Percentiles rank a stretch among this genome's conserved stretches.
Evolutionary conservation across 108 stramenopile species (phyloP).

Genomic region (Cyclotella cryptica): DNA sequence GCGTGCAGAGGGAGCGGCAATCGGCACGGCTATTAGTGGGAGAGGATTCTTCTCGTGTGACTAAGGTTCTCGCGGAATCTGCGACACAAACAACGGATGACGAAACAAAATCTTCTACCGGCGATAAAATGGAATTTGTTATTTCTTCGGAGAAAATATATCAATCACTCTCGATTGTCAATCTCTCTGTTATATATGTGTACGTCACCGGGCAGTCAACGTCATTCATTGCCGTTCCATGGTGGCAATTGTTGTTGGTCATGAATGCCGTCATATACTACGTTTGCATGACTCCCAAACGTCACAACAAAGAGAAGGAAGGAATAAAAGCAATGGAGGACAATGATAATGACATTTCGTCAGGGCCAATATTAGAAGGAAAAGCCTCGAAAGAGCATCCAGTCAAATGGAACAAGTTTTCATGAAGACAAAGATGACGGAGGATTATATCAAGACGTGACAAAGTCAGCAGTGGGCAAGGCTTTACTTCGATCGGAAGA

Average conservation of each 20-base stretch:
- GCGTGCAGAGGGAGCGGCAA: not conserved
- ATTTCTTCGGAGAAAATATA: constrained; percentile 21
- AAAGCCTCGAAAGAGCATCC: not conserved
- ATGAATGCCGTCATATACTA: constrained; percentile 32
- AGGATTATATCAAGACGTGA: not conserved
- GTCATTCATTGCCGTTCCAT: constrained; percentile 17
- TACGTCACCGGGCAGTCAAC: constrained; percentile 18
- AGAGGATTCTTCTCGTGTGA: not conserved
- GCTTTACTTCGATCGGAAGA: constrained; percentile 32
- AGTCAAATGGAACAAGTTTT: constrained; percentile 4
- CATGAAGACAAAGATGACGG: not conserved
- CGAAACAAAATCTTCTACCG: not conserved
- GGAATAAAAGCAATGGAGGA: not conserved
- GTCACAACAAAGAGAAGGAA: not conserved
- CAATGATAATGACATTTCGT: not conserved
- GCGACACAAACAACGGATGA: not conserved
- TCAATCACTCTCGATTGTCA: constrained; percentile 36
- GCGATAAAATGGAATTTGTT: not conserved
- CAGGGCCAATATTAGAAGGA: not conserved
- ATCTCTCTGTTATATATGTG: constrained; percentile 30
- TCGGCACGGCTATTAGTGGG: not conserved
- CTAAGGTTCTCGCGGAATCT: not conserved
- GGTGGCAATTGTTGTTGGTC: constrained; percentile 27
- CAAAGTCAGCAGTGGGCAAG: constrained; percentile 29
- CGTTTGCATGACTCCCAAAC: constrained; percentile 17